Evolutionary conservation across 2,329 filamentous ascomycete genomes (phyloP), one percentile per base, ranked within the genome.

Genomic region (Paecilomyces formosus): DNA sequence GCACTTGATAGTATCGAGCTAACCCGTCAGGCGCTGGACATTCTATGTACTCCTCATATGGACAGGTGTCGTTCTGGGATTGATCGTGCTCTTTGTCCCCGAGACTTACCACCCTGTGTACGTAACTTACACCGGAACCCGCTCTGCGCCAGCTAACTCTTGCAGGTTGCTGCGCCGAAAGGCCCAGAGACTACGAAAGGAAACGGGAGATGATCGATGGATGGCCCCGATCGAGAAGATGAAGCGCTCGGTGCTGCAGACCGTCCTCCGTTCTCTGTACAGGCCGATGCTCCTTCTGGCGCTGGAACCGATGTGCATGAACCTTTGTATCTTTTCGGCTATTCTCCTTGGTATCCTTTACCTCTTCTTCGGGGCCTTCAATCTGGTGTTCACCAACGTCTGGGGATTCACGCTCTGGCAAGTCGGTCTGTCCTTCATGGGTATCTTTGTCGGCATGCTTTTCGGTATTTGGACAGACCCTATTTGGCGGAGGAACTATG

Each of bases 311-410:
- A 97, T 96, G 90, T 89, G 87, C 60, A 78, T 94, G 58, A 85
- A 86, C 64, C 84, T 97, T 26, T 94, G 91, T 73, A 75, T 94
- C 22, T 89, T 92, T 65, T 90, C 89, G 0, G 90, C 91, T 45
- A 84, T 97, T 57, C 78, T 96, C n/a, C 80, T 96, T 7, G 92
- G 92, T 4, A 88, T 96, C 52, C 77, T 96, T 2, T 96, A 96
- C 70, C 84, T 96, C 45, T 96, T 95, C 78, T 95, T 96, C 71
- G 91, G 91, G 21, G 91, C 92, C 0, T 96, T 96, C 67, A 84
- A 88, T 4, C 78, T 95, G 52, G 86, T 96, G 15, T 96, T 96
- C 68, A 72, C 80, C 26, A 83, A 81, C 52, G 86, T 88, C 53
- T 88, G 95, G 70, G 85, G 83, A 21, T 92, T 96, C 76, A 85